phyloP scores from a whole-genome alignment of 106 monocot species.

The Gastrodia elata region DNA sequence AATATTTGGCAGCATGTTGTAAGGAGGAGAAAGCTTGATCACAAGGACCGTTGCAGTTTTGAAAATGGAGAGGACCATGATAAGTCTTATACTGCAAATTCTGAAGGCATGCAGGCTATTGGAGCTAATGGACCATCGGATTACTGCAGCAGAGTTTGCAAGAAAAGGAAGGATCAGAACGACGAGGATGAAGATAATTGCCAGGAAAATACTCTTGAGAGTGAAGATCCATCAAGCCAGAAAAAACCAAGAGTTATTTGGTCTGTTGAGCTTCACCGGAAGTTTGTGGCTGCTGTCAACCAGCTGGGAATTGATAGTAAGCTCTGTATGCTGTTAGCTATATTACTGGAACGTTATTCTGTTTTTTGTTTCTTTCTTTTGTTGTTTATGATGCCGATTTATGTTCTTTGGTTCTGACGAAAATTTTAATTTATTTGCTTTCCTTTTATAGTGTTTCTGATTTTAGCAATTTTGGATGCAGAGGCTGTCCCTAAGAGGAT shows the following conservation, averaged over 20 bases:
- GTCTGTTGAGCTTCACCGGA: constrained; percentile 16
- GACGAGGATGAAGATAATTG: constrained; percentile 27
- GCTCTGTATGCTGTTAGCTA: neutral
- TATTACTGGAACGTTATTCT: neutral
- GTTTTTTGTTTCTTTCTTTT: too few species aligned
- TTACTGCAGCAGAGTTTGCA: constrained; percentile 4
- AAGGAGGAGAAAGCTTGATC: constrained; percentile 35
- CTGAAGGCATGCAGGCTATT: constrained; percentile 14
- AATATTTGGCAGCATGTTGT: constrained; percentile 75
- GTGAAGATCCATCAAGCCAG: constrained; percentile 7
- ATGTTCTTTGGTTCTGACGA: neutral
- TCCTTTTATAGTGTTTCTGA: neutral
- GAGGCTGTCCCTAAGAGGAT: constrained; percentile 87
- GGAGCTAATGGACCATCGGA: constrained; percentile 7
- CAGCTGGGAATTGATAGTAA: constrained; percentile 19
- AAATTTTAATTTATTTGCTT: neutral
- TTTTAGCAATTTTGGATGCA: constrained; percentile 17
- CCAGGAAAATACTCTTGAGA: constrained; percentile 25
- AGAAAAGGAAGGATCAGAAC: constrained; percentile 28
- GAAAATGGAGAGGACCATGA: constrained; percentile 18
- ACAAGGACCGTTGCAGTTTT: constrained; percentile 14
- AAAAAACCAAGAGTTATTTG: constrained; percentile 18
- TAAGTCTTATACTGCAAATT: constrained; percentile 13
- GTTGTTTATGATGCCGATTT: neutral
- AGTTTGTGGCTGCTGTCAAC: constrained; percentile 16